A percentile compares a stretch with the other conserved stretches of the same genome.
Evolutionary conservation across 768 basidiomycete genomes (phyloP).

Genomic region (Macrolepiota albuminosa): DNA sequence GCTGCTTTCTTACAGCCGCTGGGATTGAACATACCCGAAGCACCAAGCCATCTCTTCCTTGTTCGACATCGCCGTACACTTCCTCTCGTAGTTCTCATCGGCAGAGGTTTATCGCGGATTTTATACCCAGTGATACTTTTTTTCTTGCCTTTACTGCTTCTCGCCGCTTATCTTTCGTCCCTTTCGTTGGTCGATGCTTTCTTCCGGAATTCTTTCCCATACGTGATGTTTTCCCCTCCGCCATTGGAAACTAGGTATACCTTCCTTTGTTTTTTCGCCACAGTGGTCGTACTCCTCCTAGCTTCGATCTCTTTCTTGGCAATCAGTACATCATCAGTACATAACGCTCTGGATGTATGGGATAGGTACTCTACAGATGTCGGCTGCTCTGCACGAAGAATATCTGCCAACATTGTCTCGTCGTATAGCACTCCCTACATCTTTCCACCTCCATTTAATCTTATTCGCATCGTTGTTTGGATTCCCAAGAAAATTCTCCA

Average conservation of each 20-base stretch:
- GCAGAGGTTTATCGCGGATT: constrained; percentile 30
- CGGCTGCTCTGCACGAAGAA: constrained; percentile 39
- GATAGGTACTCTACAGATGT: constrained; percentile 41
- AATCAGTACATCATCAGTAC: constrained; percentile 14
- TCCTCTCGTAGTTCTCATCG: constrained; percentile 41
- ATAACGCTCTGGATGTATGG: constrained; percentile 28
- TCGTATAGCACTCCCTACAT: constrained; percentile 30
- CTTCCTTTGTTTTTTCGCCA: constrained; percentile 33
- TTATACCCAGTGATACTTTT: constrained; percentile 37
- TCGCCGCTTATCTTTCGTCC: constrained; percentile 41
- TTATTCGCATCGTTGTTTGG: constrained; percentile 27
- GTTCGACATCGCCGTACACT: constrained; percentile 32
- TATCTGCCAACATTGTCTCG: constrained; percentile 31
- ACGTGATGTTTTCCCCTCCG: constrained; percentile 20
- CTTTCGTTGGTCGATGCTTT: constrained; percentile 40
- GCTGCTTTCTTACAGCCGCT: constrained; percentile 37
- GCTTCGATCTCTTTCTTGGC: constrained; percentile 29
- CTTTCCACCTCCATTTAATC: constrained; percentile 52
- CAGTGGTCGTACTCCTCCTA: constrained; percentile 27
- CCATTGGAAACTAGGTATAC: constrained; percentile 46
- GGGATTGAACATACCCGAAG: constrained; percentile 39
- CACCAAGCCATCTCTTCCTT: constrained; percentile 42
- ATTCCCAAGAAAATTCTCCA: constrained; percentile 15
- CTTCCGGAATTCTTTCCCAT: constrained; percentile 1
- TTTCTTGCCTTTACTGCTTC: constrained; percentile 44